Conservation (phyloP, 139 green algal species). For the Pseudopediastrum boryanum region DNA sequence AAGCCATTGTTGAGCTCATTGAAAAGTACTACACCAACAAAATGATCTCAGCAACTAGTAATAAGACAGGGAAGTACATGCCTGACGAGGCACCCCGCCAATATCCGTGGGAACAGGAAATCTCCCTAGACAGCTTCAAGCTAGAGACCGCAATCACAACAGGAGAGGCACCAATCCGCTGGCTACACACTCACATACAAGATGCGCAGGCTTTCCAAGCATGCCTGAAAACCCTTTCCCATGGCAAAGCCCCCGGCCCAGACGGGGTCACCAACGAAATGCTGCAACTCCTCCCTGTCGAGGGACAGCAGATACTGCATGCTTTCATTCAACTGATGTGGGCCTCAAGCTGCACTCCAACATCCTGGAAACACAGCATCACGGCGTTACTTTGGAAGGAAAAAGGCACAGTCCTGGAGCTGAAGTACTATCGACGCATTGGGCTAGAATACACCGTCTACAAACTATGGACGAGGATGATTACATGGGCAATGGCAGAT, state of each 20-base stretch:
- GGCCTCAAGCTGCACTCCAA: conserved; percentile 26
- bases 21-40: neutral
- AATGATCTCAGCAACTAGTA: neutral
- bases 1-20: conserved; percentile 4
- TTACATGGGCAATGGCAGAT: conserved; percentile 17
- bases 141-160: neutral
- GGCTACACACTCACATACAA: conserved; percentile 8
- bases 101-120: neutral
- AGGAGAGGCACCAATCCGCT: neutral
- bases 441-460: conserved; percentile 39
- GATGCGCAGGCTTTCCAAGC: neutral
- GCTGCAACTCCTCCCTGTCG: conserved; percentile 29
- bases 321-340: conserved; percentile 44
- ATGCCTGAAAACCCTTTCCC: neutral
- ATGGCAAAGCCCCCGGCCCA: conserved; percentile 27
- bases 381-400: conserved; percentile 44
- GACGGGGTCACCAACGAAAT: conserved; percentile 49
- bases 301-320: conserved; percentile 19
- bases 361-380: conserved; percentile 34
- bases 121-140: neutral
- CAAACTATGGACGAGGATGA: conserved; percentile 49
- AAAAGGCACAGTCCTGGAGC: conserved; percentile 19
- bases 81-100: neutral
- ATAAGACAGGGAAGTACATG: neutral
- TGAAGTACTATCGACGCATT: conserved; percentile 44